Percentiles rank a stretch among this genome's conserved stretches.
Conservation (phyloP, 176 grass and related monocot genomes). For the Hyparrhenia diplandra region DNA sequence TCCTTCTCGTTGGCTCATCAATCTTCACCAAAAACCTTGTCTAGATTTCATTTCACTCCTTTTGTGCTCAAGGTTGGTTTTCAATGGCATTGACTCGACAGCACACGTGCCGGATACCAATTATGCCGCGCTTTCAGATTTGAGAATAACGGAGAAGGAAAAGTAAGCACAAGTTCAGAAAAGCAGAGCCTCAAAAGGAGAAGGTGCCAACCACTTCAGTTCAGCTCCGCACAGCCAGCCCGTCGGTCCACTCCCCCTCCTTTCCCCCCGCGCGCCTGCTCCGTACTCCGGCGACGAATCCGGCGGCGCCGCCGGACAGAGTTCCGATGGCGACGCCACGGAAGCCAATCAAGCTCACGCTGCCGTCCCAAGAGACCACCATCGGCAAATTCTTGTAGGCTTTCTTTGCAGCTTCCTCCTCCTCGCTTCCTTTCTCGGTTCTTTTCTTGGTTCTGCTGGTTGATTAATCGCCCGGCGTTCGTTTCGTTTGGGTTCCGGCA, state of each 20-base stretch:
- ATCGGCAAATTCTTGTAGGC: slow-evolving; percentile 85
- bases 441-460: slow-evolving; percentile 16
- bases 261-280: slow-evolving; percentile 17
- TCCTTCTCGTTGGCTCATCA: background rate
- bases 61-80: background rate
- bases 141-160: background rate
- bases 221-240: background rate
- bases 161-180: background rate
- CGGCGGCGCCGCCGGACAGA: background rate
- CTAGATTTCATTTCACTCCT: background rate
- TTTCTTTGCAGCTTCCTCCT: background rate
- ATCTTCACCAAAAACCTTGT: background rate
- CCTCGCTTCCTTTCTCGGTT: background rate
- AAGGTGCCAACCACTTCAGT: background rate
- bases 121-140: background rate
- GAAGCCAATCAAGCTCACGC: slow-evolving; percentile 42
- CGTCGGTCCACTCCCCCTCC: background rate
- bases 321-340: slow-evolving; percentile 22
- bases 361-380: slow-evolving; percentile 62
- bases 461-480: background rate
- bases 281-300: background rate
- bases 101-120: background rate
- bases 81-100: background rate
- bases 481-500: background rate
- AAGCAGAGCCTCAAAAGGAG: background rate